Evolutionary conservation across 495 filamentous ascomycete genomes (phyloP).

Genomic region (Lineolata rhizophorae): DNA sequence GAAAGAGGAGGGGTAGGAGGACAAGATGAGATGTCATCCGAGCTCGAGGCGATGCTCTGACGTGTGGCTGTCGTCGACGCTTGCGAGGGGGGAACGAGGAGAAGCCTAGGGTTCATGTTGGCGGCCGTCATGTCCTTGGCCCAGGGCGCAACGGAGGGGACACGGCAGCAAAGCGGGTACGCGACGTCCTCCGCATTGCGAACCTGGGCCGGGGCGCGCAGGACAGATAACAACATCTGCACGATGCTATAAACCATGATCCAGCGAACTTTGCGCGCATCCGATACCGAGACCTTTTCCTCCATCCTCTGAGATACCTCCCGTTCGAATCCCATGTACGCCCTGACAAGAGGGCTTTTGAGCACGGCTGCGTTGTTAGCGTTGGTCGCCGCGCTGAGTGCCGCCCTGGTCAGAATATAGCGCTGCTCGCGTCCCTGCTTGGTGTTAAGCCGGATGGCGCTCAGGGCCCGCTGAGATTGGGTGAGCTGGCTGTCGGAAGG

Average conservation of each 20-base stretch:
- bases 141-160: constrained; percentile 12
- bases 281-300: constrained; percentile 19
- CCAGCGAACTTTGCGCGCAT: constrained; percentile 34
- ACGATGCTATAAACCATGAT: constrained; percentile 48
- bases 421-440: constrained; percentile 14
- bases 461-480: constrained; percentile 12
- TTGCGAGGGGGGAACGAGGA: not conserved
- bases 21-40: not conserved
- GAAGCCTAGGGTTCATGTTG: not conserved
- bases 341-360: constrained; percentile 18
- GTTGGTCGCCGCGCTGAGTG: constrained; percentile 22
- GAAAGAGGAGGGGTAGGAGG: constrained; percentile 4
- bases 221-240: constrained; percentile 25
- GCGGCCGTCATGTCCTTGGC: constrained; percentile 2
- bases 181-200: constrained; percentile 11
- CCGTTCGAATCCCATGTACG: constrained; percentile 25
- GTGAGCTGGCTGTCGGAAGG: constrained; percentile 4
- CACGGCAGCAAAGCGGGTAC: constrained; percentile 18
- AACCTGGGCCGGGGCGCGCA: constrained; percentile 17
- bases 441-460: constrained; percentile 13
- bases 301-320: constrained; percentile 17
- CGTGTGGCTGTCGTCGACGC: not conserved
- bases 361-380: constrained; percentile 11
- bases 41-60: not conserved
- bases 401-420: constrained; percentile 11